Percentiles rank a stretch among this genome's conserved stretches.
These are phyloP conservation scores for Xylaria bambusicola DNA, from an alignment of 495 filamentous ascomycete species.

Conservation along the genomic window DNA sequence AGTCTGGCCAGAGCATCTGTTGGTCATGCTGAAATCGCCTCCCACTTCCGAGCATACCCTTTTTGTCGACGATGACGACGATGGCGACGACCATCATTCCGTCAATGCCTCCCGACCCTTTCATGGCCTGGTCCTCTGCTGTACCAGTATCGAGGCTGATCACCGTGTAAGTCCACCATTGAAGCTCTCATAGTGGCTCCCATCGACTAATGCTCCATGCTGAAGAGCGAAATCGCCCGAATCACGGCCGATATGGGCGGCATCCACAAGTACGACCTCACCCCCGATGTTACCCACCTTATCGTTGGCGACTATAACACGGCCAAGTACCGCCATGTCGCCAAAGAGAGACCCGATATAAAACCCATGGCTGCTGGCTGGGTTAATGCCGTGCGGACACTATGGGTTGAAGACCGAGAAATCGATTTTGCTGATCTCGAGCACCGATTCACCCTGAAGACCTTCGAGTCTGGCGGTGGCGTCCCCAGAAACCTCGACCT, in stretches of 20 bases:
- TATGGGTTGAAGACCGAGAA: slow-evolving; percentile 81
- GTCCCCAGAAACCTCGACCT: slow-evolving; percentile 26
- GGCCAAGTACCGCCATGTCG: slow-evolving; percentile 93
- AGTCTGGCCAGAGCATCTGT: neutral
- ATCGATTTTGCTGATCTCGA: slow-evolving; percentile 68
- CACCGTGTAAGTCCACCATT: slow-evolving; percentile 63
- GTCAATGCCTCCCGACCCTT: slow-evolving; percentile 65
- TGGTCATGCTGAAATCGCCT: slow-evolving; percentile 28
- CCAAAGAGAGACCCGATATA: slow-evolving; percentile 82
- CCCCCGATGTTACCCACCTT: slow-evolving; percentile 91
- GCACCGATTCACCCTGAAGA: slow-evolving; percentile 41
- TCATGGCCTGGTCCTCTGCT: slow-evolving; percentile 82
- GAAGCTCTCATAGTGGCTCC: slow-evolving; percentile 14
- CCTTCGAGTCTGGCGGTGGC: slow-evolving; percentile 45
- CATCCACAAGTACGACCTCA: slow-evolving; percentile 83
- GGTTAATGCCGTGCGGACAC: slow-evolving; percentile 77
- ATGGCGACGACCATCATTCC: slow-evolving; percentile 30
- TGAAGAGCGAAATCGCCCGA: slow-evolving; percentile 67
- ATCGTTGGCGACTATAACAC: slow-evolving; percentile 86
- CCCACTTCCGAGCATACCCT: slow-evolving; percentile 16
- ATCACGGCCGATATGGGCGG: slow-evolving; percentile 84
- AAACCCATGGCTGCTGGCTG: slow-evolving; percentile 75
- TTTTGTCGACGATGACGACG: slow-evolving; percentile 23
- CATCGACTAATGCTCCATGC: neutral
- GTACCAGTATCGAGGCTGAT: slow-evolving; percentile 82